These are phyloP conservation scores for Pseudopediastrum boryanum DNA, from an alignment of 139 green algal species.

Conservation along the genomic window DNA sequence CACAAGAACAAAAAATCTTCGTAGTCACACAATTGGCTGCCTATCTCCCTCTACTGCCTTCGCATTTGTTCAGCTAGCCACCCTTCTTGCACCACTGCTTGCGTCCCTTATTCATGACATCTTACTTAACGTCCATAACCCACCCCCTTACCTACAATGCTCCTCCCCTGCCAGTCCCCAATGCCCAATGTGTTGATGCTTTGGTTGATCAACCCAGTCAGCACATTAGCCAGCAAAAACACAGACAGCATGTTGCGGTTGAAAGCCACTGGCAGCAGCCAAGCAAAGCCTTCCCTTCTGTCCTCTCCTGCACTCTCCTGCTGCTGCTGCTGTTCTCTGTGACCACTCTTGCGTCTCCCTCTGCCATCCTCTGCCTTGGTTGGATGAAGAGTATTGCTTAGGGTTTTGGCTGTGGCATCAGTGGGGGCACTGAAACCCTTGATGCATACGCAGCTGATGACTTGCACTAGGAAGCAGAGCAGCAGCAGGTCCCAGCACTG, in stretches of 20 bases:
- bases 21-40: too few relatives aligned
- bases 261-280: conserved; percentile 42
- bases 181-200: conserved; percentile 63
- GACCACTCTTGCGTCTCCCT: neutral
- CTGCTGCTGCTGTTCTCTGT: conserved; percentile 10
- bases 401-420: too few relatives aligned
- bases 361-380: neutral
- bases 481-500: conserved; percentile 56
- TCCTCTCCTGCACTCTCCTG: neutral
- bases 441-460: too few relatives aligned
- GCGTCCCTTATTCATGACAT: neutral
- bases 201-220: conserved; percentile 66
- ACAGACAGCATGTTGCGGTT: conserved; percentile 62
- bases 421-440: too few relatives aligned
- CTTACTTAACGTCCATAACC: neutral
- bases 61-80: neutral
- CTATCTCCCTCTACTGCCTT: too few relatives aligned
- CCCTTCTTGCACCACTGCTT: neutral
- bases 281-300: conserved; percentile 1
- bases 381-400: neutral
- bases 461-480: conserved; percentile 34
- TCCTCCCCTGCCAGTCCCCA: conserved; percentile 23
- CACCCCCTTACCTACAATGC: conserved; percentile 33
- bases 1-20: too few relatives aligned
- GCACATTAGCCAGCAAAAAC: conserved; percentile 84